Percentiles rank a stretch among this genome's conserved stretches.
These are phyloP conservation scores for Phaseolus coccineus DNA, from an alignment of 331 rosid genomes.

Conservation along the genomic window DNA sequence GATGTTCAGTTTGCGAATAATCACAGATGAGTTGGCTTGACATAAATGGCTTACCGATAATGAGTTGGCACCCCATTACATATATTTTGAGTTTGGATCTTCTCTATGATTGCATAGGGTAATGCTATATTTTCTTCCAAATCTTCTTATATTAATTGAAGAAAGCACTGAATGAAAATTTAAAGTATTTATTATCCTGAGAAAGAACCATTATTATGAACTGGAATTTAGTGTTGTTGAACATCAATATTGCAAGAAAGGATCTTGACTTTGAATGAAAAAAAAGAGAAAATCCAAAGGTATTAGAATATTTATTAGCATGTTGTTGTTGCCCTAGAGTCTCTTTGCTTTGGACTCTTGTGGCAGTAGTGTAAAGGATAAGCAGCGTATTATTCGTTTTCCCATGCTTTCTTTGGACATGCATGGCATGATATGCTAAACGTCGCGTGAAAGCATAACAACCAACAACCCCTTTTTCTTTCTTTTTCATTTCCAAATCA, in stretches of 20 bases:
- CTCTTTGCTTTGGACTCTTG: neutral
- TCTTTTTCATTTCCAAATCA: neutral
- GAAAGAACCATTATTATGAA: no score
- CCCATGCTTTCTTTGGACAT: slow-evolving; percentile 26
- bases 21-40: slow-evolving; percentile 28
- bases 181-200: neutral
- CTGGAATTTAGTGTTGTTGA: no score
- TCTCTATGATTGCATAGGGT: neutral
- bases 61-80: neutral
- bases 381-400: neutral
- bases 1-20: slow-evolving; percentile 14
- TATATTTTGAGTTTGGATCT: neutral
- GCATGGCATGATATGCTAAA: slow-evolving; percentile 34
- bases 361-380: slow-evolving; percentile 31
- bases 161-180: neutral
- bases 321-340: neutral
- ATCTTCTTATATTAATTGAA: neutral
- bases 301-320: neutral
- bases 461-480: slow-evolving; percentile 4
- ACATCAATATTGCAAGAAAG: no score
- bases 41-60: neutral
- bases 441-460: slow-evolving; percentile 41
- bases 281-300: neutral
- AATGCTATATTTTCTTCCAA: neutral
- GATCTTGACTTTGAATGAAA: no score